Base-by-base conservation (phyloP, 495 filamentous ascomycete species). In the Neurospora intermedia region DNA sequence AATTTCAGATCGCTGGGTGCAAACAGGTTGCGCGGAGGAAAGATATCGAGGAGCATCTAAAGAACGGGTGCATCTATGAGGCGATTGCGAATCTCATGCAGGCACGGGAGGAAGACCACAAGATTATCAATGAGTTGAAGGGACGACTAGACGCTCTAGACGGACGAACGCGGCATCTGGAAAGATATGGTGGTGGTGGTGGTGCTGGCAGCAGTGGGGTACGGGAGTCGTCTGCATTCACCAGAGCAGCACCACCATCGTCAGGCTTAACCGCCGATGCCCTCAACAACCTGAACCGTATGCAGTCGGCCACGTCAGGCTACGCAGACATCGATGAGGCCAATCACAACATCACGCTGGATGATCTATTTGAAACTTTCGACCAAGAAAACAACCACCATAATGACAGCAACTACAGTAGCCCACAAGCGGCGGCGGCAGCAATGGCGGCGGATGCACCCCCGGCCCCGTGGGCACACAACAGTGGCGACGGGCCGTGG, bases 1-100 rank as follows among this genome's bases (percentile, higher is more conserved):
- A 81, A 70, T 87, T 80, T 76, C 74, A 76, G 1, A 46, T 75
- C 10, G 81, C 80, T 39, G 86, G 86, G 15, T 88, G 86, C 69
- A 70, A 73, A 8, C 70, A 81, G 41, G 70, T 48, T 40, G 74
- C 76, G 46, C 82, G 77, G 73, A 78, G 82, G 42, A 75, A 74
- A n/a, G 62, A 77, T n/a, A 75, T 84, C 18, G 70, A 74, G 16
- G 69, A 74, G 16, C 84, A 83, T 69, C 76, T 80, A 69, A 11
- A 71, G 10, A 48, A 45, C 39, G 73, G 70, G 3, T 83, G 81
- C 70, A 38, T 77, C 0, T 81, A 78, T 62, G 76, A 80, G 43
- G 73, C 74, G 38, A 77, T 81, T 16, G 77, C 75, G 8, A 71
- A 72, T 16, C 71, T 81, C 18, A 48, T 75, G 13, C 27, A 71